Evolutionary conservation across 345 rosid genomes (phyloP).

Genomic region (Gossypium rotundifolium): DNA sequence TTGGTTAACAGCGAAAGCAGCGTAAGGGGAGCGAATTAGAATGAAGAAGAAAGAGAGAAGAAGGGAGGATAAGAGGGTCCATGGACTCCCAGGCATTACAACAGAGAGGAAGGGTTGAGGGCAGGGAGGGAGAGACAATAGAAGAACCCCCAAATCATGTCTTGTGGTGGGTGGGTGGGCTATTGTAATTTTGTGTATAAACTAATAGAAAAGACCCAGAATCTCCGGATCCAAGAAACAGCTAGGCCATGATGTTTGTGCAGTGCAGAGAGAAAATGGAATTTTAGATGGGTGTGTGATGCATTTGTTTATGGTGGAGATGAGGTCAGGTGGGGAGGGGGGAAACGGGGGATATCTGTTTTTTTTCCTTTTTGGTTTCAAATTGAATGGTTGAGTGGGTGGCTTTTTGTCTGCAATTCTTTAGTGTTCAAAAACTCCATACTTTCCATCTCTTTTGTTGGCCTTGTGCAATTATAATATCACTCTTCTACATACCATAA

Average conservation of each 20-base stretch:
- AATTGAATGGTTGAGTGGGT: conserved; percentile 17
- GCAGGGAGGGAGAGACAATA: conserved; percentile 31
- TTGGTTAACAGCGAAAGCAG: conserved; percentile 31
- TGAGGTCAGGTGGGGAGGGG: conserved; percentile 7
- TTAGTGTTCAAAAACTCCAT: neutral
- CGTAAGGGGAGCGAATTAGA: conserved; percentile 11
- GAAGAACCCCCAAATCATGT: conserved; percentile 47
- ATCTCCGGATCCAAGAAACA: conserved; percentile 86
- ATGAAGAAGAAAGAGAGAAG: conserved; percentile 15
- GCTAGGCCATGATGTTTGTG: conserved; percentile 60
- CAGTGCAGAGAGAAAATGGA: conserved; percentile 35
- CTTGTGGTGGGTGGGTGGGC: conserved; percentile 22
- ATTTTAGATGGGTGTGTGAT: conserved; percentile 27
- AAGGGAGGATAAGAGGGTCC: conserved; percentile 29
- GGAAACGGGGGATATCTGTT: conserved; percentile 19
- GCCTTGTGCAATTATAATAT: neutral
- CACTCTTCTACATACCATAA: neutral
- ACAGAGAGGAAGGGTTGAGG: conserved; percentile 24
- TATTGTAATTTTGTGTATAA: conserved; percentile 17
- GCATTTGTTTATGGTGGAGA: conserved; percentile 22
- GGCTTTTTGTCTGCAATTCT: conserved; percentile 18
- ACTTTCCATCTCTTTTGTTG: conserved; percentile 10
- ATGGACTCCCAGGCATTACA: conserved; percentile 64
- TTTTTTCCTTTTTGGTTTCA: conserved; percentile 19
- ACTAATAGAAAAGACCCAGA: conserved; percentile 41